phyloP scores from a whole-genome alignment of 352 stramenopile genomes.

The Phytopythium sindhum region DNA sequence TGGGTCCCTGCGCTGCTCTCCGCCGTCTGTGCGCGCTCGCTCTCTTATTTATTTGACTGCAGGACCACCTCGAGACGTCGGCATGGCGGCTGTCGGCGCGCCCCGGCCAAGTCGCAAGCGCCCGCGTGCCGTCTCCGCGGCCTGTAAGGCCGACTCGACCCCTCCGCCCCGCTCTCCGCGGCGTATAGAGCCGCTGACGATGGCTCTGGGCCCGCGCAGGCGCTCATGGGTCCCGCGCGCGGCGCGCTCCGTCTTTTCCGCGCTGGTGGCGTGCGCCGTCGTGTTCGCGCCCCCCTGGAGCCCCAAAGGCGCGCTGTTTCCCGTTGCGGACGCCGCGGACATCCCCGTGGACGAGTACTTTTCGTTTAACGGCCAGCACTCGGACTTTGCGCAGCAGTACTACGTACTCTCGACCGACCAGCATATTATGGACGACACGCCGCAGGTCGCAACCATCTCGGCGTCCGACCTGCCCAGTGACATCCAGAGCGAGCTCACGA shows the following conservation, averaged over 20 bases:
- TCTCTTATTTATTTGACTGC: neutral
- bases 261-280: neutral
- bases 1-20: neutral
- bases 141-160: neutral
- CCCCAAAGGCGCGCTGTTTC: neutral
- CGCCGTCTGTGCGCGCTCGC: neutral
- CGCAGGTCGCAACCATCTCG: conserved; percentile 25
- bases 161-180: neutral
- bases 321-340: conserved; percentile 9
- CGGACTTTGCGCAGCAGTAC: conserved; percentile 68
- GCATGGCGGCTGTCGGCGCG: neutral
- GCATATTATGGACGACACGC: conserved; percentile 20
- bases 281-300: conserved; percentile 1
- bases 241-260: neutral
- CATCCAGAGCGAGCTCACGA: conserved; percentile 26
- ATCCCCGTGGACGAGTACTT: conserved; percentile 47
- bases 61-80: neutral
- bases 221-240: neutral
- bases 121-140: neutral
- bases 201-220: neutral
- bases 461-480: conserved; percentile 20
- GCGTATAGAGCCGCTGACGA: neutral
- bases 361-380: conserved; percentile 50
- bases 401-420: conserved; percentile 39
- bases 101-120: neutral